phyloP scores from a whole-genome alignment of 1,284 basidiomycete genomes.

The Rhodotorula mucilaginosa region DNA sequence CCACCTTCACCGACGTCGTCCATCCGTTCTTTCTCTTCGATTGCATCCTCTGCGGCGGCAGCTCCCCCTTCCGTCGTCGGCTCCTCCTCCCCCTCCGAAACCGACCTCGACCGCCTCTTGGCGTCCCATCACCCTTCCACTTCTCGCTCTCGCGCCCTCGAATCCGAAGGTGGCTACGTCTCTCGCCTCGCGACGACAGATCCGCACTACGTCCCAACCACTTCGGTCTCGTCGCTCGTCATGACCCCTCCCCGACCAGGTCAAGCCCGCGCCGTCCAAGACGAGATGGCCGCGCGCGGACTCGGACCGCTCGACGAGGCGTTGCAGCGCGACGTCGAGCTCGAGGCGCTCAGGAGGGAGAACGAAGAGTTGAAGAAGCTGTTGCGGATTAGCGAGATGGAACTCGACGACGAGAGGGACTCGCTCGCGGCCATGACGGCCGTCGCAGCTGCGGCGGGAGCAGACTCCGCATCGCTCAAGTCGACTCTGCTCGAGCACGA shows the following conservation, averaged over 20 bases:
- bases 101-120: constrained; percentile 19
- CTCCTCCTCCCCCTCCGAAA: background rate
- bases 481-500: too few relatives aligned
- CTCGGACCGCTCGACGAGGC: constrained; percentile 66
- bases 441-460: background rate
- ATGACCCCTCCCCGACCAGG: constrained; percentile 21
- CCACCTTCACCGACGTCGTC: constrained; percentile 15
- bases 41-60: background rate
- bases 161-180: constrained; percentile 41
- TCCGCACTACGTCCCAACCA: constrained; percentile 34
- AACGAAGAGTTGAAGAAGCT: constrained; percentile 66
- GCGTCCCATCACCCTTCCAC: constrained; percentile 29
- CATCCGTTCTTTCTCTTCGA: constrained; percentile 9
- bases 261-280: constrained; percentile 39
- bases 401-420: constrained; percentile 50
- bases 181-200: constrained; percentile 11
- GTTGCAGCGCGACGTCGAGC: constrained; percentile 76
- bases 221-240: constrained; percentile 35
- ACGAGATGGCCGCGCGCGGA: constrained; percentile 50
- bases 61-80: background rate
- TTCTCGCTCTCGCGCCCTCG: constrained; percentile 11
- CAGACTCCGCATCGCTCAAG: background rate
- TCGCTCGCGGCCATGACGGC: background rate
- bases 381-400: constrained; percentile 21
- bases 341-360: constrained; percentile 71